A percentile compares a stretch with the other conserved stretches of the same genome.
Conservation (phyloP, 2,329 filamentous ascomycete genomes). For the Shiraia sp. region DNA sequence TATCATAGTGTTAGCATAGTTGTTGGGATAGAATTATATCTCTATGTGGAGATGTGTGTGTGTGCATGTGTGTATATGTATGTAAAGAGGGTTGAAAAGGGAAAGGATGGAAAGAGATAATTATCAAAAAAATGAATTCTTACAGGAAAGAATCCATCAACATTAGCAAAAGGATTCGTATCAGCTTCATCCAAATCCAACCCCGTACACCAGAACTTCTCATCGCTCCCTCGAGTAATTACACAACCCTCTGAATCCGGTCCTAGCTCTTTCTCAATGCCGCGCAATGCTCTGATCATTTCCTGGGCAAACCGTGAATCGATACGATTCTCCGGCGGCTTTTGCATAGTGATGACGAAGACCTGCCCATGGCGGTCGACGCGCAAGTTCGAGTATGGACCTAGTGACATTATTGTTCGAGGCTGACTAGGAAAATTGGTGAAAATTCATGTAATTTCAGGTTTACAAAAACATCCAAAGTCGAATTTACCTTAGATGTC, state of each 20-base stretch:
- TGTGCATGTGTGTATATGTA: no score
- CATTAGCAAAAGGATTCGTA: constrained; percentile 59
- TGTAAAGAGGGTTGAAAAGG: no score
- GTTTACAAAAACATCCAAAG: not conserved
- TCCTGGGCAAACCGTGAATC: constrained; percentile 57
- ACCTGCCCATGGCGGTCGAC: constrained; percentile 53
- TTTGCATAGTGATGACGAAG: constrained; percentile 59
- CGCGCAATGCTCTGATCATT: constrained; percentile 55
- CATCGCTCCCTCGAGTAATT: constrained; percentile 57
- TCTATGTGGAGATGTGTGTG: no score
- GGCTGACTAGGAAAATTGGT: not conserved
- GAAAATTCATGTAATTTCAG: not conserved
- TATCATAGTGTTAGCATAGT: constrained; percentile 14
- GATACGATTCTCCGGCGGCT: constrained; percentile 58
- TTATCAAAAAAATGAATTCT: no score
- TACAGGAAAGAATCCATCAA: constrained; percentile 59
- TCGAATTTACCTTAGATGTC: not conserved
- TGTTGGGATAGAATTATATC: constrained; percentile 30
- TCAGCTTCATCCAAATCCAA: constrained; percentile 54
- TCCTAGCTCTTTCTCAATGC: constrained; percentile 53
- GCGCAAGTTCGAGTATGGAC: constrained; percentile 48
- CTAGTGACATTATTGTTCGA: constrained; percentile 22
- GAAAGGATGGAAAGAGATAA: no score
- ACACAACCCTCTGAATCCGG: constrained; percentile 56
- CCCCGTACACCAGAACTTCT: constrained; percentile 57